phyloP scores from a whole-genome alignment of 148 eudicot species.

The Oxyria digyna region DNA sequence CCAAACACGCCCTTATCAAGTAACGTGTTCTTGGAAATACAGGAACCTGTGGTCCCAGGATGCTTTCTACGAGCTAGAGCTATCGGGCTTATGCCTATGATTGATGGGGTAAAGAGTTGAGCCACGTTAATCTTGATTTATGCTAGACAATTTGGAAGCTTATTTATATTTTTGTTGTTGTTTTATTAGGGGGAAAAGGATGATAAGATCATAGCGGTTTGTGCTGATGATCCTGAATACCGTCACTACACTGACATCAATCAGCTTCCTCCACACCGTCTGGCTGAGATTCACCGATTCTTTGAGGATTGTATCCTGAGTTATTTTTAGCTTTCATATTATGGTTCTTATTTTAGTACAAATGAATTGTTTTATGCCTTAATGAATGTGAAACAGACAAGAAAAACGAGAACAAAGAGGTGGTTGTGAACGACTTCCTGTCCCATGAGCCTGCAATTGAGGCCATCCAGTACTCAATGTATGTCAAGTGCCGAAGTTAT shows the following conservation, averaged over 20 bases:
- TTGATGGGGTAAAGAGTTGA: constrained; percentile 41
- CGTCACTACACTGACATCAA: constrained; percentile 30
- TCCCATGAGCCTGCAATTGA: not conserved
- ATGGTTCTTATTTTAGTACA: not conserved
- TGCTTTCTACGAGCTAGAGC: constrained; percentile 56
- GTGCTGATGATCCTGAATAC: constrained; percentile 53
- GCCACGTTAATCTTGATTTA: not conserved
- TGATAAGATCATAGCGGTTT: constrained; percentile 45
- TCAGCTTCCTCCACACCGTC: constrained; percentile 45
- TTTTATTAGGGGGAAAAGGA: constrained; percentile 33
- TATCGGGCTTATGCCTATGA: constrained; percentile 70
- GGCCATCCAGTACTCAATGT: constrained; percentile 10
- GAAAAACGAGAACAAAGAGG: constrained; percentile 11
- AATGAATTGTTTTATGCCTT: not conserved
- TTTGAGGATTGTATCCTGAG: constrained; percentile 44
- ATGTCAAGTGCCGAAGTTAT: too few relatives aligned
- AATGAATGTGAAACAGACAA: not conserved
- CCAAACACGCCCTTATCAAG: too few relatives aligned
- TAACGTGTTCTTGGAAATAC: not conserved
- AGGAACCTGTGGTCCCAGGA: constrained; percentile 59
- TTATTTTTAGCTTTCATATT: not conserved
- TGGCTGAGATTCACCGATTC: constrained; percentile 46
- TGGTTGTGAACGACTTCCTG: constrained; percentile 6
- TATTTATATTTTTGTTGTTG: not conserved
- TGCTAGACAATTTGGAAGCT: not conserved